phyloP scores from a whole-genome alignment of 2,329 filamentous ascomycete species.

The Aspergillus vadensis region DNA sequence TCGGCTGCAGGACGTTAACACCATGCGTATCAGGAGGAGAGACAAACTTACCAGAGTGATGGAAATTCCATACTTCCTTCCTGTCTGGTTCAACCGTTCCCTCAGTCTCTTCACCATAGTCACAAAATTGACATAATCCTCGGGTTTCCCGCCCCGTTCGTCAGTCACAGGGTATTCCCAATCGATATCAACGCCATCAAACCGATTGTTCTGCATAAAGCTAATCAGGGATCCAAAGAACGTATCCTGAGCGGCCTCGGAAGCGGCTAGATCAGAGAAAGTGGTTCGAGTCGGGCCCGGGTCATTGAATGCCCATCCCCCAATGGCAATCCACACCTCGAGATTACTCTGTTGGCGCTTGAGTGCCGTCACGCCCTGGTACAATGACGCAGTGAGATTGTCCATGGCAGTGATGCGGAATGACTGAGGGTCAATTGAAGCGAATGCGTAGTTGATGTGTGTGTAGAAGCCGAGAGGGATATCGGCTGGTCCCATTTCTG shows the following conservation, averaged over 20 bases:
- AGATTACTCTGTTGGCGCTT: constrained; percentile 30
- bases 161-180: constrained; percentile 22
- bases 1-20: constrained; percentile 9
- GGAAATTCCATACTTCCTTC: constrained; percentile 5
- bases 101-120: constrained; percentile 11
- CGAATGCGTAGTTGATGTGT: constrained; percentile 47
- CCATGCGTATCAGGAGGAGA: background rate
- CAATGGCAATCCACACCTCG: constrained; percentile 29
- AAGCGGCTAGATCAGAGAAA: constrained; percentile 23
- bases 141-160: constrained; percentile 13
- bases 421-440: constrained; percentile 43
- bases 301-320: constrained; percentile 30
- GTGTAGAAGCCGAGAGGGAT: constrained; percentile 28
- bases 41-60: constrained; percentile 14
- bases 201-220: constrained; percentile 14
- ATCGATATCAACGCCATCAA: constrained; percentile 21
- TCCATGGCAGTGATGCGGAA: constrained; percentile 34
- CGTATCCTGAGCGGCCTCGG: constrained; percentile 9
- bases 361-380: constrained; percentile 31
- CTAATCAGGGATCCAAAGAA: constrained; percentile 19
- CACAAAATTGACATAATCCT: constrained; percentile 15
- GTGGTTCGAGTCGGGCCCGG: constrained; percentile 20
- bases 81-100: constrained; percentile 2
- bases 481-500: constrained; percentile 19
- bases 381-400: constrained; percentile 18